Evolutionary conservation across 2,329 filamentous ascomycete species (phyloP).

Genomic region (Camillea tinctor): DNA sequence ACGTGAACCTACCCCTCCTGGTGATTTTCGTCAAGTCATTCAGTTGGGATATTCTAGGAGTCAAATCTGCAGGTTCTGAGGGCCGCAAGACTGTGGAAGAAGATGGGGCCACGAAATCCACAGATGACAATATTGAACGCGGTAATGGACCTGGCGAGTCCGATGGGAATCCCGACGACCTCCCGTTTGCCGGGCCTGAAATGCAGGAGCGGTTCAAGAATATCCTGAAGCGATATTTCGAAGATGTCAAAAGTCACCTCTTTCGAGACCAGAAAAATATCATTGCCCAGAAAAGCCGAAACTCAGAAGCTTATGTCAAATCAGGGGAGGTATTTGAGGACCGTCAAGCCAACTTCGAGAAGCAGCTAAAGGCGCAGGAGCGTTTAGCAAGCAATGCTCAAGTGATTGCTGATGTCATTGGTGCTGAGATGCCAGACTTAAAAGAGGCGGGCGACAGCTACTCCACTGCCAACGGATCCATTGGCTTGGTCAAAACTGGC

Average conservation of each 20-base stretch:
- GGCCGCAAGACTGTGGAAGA: conserved; percentile 82
- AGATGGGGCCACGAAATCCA: conserved; percentile 63
- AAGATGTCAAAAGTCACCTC: conserved; percentile 87
- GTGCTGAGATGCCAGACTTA: conserved; percentile 89
- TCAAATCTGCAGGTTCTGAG: conserved; percentile 68
- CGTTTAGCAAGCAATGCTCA: conserved; percentile 88
- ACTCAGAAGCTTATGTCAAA: conserved; percentile 97
- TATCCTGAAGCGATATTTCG: conserved; percentile 83
- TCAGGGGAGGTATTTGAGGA: conserved; percentile 98
- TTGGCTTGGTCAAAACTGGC: conserved; percentile 89
- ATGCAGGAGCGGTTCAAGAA: conserved; percentile 83
- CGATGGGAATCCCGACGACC: conserved; percentile 55
- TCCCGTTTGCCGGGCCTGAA: conserved; percentile 72
- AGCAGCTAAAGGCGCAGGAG: conserved; percentile 87
- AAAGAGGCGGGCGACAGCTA: conserved; percentile 76
- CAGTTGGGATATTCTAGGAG: conserved; percentile 89
- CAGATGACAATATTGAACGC: conserved; percentile 48
- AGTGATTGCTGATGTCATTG: conserved; percentile 82
- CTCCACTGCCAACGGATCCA: conserved; percentile 67
- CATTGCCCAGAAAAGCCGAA: conserved; percentile 81
- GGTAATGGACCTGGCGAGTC: conserved; percentile 49
- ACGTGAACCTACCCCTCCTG: conserved; percentile 84
- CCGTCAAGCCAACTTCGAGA: conserved; percentile 92
- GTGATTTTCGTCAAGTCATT: conserved; percentile 97
- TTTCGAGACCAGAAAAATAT: conserved; percentile 90